Base-by-base conservation (phyloP, 1,139 yeast species). In the Spencermartinsiella ligniputridi region DNA sequence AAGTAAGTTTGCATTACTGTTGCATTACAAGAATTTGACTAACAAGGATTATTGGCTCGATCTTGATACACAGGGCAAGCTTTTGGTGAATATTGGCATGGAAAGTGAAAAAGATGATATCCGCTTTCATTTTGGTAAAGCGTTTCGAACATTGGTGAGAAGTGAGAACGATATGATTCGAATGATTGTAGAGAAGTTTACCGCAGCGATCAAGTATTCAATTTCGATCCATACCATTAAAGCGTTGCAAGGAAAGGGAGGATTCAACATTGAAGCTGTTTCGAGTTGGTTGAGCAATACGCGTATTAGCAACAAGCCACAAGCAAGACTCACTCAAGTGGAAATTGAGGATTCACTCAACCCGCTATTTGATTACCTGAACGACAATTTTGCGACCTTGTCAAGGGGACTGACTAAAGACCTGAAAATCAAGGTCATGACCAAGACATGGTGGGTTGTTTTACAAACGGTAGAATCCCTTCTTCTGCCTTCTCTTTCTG, bases 101-200 rank as follows among this genome's bases (percentile, higher is more conserved):
- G 96, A 88, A 60, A 79, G 81, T 52, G 95, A 88, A 56, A 72
- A 83, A 35, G 77, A 76, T 33, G 95, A 87, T 63, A 85, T 92
- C 1, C 70, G 84, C 16, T 88, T 85, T 60, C 83, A 81, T 35
- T 75, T 87, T 70, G 95, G 95, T 2, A 74, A 84, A 52, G 82
- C 90, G 0, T 79, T 83, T 56, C 69, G 95, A 55, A 72, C 81
- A 0, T 64, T 88, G 36, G 68, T 71, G 37, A 71, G 90, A 50
- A 71, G 81, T 1, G 79, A 80, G 62, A 81, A 80, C 45, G 76
- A 83, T 51, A 76, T 83, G 57, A 73, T 82, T 45, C 78, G 81
- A 46, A 64, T 79, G 46, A 78, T 87, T 52, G 90, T 84, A 4
- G 83, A 76, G 44, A 83, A 84, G 47, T 74, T 75, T 46, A 63